phyloP scores from a whole-genome alignment of 148 eudicot species.

The Cornus florida region DNA sequence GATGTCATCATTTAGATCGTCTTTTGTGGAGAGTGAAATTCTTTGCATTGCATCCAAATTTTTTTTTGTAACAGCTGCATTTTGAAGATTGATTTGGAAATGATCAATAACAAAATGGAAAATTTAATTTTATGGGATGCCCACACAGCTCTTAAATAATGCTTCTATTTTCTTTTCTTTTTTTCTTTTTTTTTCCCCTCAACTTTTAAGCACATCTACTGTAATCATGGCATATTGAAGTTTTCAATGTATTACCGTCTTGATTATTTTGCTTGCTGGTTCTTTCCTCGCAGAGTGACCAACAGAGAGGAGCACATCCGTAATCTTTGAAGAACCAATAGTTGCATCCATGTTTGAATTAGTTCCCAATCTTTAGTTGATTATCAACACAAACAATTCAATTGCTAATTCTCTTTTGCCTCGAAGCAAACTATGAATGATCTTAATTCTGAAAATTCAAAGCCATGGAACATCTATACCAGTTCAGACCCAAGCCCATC shows the following conservation, averaged over 20 bases:
- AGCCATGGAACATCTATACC: constrained; percentile 41
- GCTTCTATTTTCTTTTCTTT: background rate
- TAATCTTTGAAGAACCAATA: background rate
- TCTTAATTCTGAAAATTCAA: constrained; percentile 34
- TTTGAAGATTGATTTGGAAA: background rate
- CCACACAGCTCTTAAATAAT: background rate
- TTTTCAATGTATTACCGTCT: background rate
- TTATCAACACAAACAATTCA: background rate
- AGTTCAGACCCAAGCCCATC: constrained; percentile 35
- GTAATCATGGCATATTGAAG: background rate
- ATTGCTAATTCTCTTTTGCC: background rate
- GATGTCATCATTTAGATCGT: background rate
- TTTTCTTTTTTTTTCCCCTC: no score
- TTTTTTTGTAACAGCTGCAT: background rate
- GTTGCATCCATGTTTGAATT: background rate
- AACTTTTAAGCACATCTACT: background rate
- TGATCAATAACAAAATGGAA: no score
- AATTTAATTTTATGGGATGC: background rate
- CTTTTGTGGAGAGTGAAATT: background rate
- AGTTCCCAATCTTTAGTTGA: background rate
- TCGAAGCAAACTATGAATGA: constrained; percentile 23
- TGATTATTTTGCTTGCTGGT: background rate
- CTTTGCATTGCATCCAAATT: background rate
- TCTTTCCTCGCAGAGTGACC: constrained; percentile 1
- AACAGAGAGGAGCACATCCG: background rate